Evolutionary conservation across 2,329 filamentous ascomycete species (phyloP), one percentile per base, ranked within the genome.

Genomic region (Penicillium sp.): DNA sequence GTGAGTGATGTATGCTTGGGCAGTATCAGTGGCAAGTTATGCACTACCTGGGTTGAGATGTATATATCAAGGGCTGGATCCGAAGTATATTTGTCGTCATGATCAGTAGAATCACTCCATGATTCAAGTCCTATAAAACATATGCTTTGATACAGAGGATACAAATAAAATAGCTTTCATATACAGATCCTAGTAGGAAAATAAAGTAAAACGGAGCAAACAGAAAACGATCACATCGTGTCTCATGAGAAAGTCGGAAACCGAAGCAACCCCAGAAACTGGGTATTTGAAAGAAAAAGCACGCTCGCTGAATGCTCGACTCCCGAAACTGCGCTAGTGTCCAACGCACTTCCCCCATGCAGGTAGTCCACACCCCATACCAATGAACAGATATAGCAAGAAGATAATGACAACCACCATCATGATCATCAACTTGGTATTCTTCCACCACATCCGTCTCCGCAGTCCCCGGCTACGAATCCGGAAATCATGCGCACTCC

Each of bases 391-490:
- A 69, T 90, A 90, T 4, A 89, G 67, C 73, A 90, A 75, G 67
- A 90, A 89, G 9, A 90, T 73, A 22, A 81, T 69, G 30, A 82
- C 80, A 31, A 94, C 75, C 1, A 92, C 90, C 42, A 97, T 69
- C 65, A 99, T 74, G 7, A 84, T 87, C 91, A 97, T 96, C 64
- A 99, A 77, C 79, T 95, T 95, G 43, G 96, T 84, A 73, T 99
- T 97, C 86, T 97, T 97, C 93, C 93, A 97, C 94, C 94, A 99
- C 94, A 99, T 97, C 75, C 88, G 84, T 70, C 95, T 84, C 78
- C 94, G 89, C 66, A 99, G 75, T 1, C 91, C 91, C 26, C 91
- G 81, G 72, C 89, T 95, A 64, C 93, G 82, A 17, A 97, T 87
- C 50, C 94, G 81, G 71, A 99, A 99, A 72, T 99, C 94, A 66